Percentiles rank a stretch among this genome's conserved stretches.
Evolutionary conservation across 441 rosid species (phyloP).

Genomic region (Adansonia grandidieri): DNA sequence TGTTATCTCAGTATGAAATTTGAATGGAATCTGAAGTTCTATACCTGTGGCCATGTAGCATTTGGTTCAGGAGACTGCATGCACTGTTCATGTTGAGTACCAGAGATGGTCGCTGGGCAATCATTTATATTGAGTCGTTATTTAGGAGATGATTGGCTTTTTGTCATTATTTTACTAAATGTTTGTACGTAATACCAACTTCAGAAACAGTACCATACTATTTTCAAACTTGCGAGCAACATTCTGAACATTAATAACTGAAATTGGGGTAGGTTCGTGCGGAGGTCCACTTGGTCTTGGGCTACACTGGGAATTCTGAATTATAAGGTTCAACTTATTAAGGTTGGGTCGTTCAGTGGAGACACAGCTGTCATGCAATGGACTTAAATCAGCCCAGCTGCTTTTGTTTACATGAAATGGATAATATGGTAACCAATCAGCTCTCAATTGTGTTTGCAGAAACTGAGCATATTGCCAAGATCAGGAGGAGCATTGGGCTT

Average conservation of each 20-base stretch:
- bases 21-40: conserved; percentile 2
- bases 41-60: neutral
- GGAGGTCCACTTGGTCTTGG: conserved; percentile 3
- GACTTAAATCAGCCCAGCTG: neutral
- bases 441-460: conserved; percentile 48
- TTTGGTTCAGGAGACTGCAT: neutral
- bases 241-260: neutral
- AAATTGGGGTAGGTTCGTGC: neutral
- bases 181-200: neutral
- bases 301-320: neutral
- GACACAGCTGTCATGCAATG: neutral
- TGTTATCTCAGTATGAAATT: neutral
- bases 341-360: neutral
- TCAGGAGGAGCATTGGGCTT: conserved; percentile 97
- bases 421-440: neutral
- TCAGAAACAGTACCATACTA: neutral
- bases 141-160: conserved; percentile 1
- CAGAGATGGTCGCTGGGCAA: neutral
- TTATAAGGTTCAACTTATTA: neutral
- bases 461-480: conserved; percentile 96
- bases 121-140: neutral
- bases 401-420: conserved; percentile 5
- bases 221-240: neutral
- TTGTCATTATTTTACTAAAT: no score
- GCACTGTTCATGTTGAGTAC: neutral